phyloP scores from a whole-genome alignment of 169 alveolate species.

The Theileria orientalis region DNA sequence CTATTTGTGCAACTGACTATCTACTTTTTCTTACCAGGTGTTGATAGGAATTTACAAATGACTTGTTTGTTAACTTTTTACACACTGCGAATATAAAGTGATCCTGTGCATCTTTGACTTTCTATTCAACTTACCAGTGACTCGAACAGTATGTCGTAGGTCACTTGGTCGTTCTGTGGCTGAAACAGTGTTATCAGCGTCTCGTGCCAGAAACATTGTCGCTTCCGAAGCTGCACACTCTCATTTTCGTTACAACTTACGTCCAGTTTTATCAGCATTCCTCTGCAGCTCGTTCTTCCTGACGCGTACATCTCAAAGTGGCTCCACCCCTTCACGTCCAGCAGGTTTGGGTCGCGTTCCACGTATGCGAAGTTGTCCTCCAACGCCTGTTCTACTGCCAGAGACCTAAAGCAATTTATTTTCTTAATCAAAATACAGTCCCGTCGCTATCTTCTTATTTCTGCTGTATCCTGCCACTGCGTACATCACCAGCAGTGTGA shows the following conservation, averaged over 20 bases:
- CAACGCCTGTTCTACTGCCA: slow-evolving; percentile 10
- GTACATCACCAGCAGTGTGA: slow-evolving; percentile 8
- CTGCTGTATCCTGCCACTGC: slow-evolving; percentile 19
- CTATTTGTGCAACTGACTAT: neutral
- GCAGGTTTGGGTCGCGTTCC: slow-evolving; percentile 14
- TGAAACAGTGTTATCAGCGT: slow-evolving; percentile 3
- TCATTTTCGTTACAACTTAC: neutral
- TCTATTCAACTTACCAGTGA: slow-evolving; percentile 21
- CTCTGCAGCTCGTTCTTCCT: slow-evolving; percentile 60
- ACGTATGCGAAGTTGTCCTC: slow-evolving; percentile 49
- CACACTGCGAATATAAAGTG: slow-evolving; percentile 33
- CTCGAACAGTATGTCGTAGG: slow-evolving; percentile 30
- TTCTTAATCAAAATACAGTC: neutral
- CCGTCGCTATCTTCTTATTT: slow-evolving; percentile 6
- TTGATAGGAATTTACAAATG: slow-evolving; percentile 11
- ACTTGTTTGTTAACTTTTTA: slow-evolving; percentile 30
- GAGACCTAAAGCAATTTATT: slow-evolving; percentile 3
- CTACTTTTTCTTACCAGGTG: slow-evolving; percentile 23
- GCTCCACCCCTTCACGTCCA: neutral
- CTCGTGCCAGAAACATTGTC: slow-evolving; percentile 64
- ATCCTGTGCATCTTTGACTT: neutral
- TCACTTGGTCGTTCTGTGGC: slow-evolving; percentile 9
- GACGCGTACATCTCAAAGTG: slow-evolving; percentile 39
- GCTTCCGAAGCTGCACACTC: slow-evolving; percentile 15
- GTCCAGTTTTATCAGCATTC: slow-evolving; percentile 5